Conservation (phyloP, 257 asterid genomes). For the Lantana camara region DNA sequence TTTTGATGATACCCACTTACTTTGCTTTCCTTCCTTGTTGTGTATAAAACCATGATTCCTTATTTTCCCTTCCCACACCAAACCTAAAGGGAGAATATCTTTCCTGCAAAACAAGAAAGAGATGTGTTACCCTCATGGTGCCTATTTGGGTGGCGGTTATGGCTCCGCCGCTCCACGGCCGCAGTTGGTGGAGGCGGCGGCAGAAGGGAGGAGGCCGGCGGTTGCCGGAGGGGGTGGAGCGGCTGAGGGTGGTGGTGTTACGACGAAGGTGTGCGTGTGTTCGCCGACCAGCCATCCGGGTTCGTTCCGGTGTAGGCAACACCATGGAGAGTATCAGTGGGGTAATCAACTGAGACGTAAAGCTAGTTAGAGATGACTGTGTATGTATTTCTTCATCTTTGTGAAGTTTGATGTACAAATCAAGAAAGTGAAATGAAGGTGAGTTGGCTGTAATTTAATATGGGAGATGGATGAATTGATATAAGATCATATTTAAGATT, state of each 20-base stretch:
- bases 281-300: conserved; percentile 54
- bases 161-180: conserved; percentile 4
- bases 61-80: conserved; percentile 9
- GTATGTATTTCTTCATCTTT: conserved; percentile 13
- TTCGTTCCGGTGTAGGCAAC: conserved; percentile 52
- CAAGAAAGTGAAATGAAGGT: conserved; percentile 5
- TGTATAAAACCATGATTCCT: conserved; percentile 40
- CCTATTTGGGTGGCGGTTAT: conserved; percentile 25
- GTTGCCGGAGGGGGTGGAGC: conserved; percentile 4
- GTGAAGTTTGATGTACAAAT: conserved; percentile 2
- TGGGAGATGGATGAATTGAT: too few relatives aligned
- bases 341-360: conserved; percentile 28
- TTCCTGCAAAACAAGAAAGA: conserved; percentile 6
- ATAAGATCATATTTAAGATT: too few relatives aligned
- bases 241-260: conserved; percentile 16
- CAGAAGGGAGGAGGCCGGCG: conserved; percentile 13
- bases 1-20: conserved; percentile 12
- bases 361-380: conserved; percentile 23
- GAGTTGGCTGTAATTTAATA: too few relatives aligned
- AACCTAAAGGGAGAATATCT: background rate
- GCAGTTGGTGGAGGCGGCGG: conserved; percentile 20
- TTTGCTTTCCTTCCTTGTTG: conserved; percentile 31
- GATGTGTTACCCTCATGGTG: conserved; percentile 45
- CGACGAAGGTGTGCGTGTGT: conserved; percentile 35
- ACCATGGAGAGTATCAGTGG: conserved; percentile 52